phyloP scores from a whole-genome alignment of 352 stramenopile genomes.

The Phytophthora citrophthora region DNA sequence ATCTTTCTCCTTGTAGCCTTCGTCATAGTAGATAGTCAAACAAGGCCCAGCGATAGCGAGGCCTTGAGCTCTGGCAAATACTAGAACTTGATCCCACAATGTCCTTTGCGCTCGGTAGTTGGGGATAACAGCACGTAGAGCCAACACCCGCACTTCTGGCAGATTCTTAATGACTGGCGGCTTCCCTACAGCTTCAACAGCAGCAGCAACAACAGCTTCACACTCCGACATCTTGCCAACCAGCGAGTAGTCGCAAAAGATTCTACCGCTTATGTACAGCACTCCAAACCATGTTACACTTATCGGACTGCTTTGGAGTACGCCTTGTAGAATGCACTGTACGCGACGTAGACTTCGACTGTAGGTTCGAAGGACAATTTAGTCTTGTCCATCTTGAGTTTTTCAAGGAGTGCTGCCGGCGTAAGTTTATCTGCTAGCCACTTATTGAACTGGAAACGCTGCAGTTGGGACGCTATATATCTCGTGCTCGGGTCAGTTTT shows the following conservation, averaged over 20 bases:
- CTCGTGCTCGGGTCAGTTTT: neutral
- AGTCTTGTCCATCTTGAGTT: neutral
- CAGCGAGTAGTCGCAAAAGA: too few relatives aligned
- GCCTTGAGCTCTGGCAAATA: constrained; percentile 26
- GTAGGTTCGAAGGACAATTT: neutral
- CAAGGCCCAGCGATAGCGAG: constrained; percentile 30
- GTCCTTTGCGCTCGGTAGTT: constrained; percentile 55
- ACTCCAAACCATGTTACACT: neutral
- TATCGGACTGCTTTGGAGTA: neutral
- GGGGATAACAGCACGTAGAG: constrained; percentile 41
- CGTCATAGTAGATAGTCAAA: constrained; percentile 50
- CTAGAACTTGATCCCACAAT: constrained; percentile 43
- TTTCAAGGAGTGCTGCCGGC: neutral
- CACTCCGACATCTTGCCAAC: constrained; percentile 17
- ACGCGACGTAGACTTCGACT: neutral
- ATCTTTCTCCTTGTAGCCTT: constrained; percentile 48
- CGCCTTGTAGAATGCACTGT: constrained; percentile 2
- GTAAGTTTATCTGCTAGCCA: neutral
- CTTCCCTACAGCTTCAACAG: constrained; percentile 14
- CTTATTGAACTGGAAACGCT: constrained; percentile 4
- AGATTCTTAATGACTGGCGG: constrained; percentile 40
- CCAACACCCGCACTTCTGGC: constrained; percentile 38
- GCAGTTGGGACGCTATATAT: neutral
- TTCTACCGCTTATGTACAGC: too few relatives aligned
- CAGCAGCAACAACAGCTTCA: constrained; percentile 19